phyloP scores from a whole-genome alignment of 176 grass and related monocot species.

The Raddia distichophylla region DNA sequence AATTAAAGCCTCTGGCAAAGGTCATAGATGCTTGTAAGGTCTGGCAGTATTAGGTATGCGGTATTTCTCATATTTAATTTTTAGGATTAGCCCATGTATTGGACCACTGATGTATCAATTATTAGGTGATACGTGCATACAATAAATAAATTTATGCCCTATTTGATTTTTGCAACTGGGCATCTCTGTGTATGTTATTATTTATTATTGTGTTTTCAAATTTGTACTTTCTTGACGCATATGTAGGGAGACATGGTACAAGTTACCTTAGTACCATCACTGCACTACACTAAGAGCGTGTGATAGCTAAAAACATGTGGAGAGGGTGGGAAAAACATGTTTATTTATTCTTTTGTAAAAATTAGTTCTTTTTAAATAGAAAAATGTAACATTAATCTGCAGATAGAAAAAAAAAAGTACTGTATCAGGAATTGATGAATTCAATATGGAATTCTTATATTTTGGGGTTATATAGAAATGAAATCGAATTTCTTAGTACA shows the following conservation, averaged over 20 bases:
- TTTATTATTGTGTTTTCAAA: neutral
- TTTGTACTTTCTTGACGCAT: neutral
- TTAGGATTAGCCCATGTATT: neutral
- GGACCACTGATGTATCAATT: conserved; percentile 12
- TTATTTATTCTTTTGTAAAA: neutral
- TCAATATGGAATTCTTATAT: neutral
- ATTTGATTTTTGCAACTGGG: neutral
- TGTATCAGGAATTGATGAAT: neutral
- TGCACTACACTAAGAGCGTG: neutral
- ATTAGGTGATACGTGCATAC: neutral
- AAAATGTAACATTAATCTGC: neutral
- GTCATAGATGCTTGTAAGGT: neutral
- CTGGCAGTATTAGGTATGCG: conserved; percentile 14
- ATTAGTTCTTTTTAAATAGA: neutral
- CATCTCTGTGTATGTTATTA: neutral
- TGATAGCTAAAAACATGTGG: neutral
- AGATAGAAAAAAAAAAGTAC: neutral
- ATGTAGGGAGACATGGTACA: neutral
- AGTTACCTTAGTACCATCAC: conserved; percentile 3
- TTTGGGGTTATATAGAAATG: neutral
- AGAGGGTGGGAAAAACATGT: neutral
- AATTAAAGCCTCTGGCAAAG: conserved; percentile 3
- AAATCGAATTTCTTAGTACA: neutral
- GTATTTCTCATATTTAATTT: conserved; percentile 20
- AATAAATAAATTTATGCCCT: no score